A percentile compares a stretch with the other conserved stretches of the same genome.
Evolutionary conservation across 2,329 filamentous ascomycete species (phyloP).

Genomic region (Colletotrichum musicola): DNA sequence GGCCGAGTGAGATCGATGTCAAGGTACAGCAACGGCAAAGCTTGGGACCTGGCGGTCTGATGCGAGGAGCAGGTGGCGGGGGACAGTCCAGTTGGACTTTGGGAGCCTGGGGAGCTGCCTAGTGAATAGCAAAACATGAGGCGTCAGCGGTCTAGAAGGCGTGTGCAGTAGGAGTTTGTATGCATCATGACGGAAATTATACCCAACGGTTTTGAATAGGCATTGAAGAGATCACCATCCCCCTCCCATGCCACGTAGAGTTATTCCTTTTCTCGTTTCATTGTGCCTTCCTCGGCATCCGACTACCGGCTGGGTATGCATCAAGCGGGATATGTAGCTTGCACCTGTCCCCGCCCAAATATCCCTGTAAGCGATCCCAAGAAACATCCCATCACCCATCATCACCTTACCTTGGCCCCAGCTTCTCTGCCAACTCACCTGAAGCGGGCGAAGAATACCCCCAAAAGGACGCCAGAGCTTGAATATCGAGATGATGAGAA

Average conservation of each 20-base stretch:
- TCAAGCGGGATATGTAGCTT: neutral
- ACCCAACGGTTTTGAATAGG: neutral
- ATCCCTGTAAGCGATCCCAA: conserved; percentile 27
- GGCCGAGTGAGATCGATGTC: conserved; percentile 69
- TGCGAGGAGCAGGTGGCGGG: conserved; percentile 51
- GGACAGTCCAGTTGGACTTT: conserved; percentile 70
- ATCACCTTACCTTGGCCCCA: neutral
- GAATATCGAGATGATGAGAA: conserved; percentile 20
- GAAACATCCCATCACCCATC: conserved; percentile 3
- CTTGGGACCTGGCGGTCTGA: conserved; percentile 68
- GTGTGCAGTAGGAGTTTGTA: neutral
- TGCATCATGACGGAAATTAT: conserved; percentile 19
- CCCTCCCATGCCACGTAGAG: too few relatives aligned
- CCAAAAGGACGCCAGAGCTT: neutral
- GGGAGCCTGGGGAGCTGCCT: conserved; percentile 70
- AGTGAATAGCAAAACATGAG: conserved; percentile 14
- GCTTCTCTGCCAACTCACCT: conserved; percentile 1
- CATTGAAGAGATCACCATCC: too few relatives aligned
- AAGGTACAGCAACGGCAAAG: conserved; percentile 73
- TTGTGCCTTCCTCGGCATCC: neutral
- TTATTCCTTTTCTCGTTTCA: neutral
- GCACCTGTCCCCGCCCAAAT: neutral
- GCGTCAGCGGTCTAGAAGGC: neutral
- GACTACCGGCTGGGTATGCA: conserved; percentile 5
- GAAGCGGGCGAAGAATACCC: neutral